Evolutionary conservation across 208 protist genomes (phyloP), one percentile per base, ranked within the genome.

Genomic region (Crithidia acanthocephali): DNA sequence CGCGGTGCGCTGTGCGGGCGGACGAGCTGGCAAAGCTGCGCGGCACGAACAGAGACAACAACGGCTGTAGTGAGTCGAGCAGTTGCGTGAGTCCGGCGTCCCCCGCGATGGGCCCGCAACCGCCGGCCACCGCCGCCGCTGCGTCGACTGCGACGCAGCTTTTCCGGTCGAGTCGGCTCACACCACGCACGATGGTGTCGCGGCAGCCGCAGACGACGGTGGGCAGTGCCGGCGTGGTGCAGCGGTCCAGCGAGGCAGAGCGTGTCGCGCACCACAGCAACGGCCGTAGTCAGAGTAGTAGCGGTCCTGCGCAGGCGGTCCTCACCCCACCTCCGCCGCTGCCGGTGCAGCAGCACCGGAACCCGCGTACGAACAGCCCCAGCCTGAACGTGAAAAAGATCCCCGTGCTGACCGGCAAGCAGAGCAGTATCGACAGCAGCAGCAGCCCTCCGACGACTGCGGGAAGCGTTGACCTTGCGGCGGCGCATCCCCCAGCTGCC

Each of bases 131-230:
- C 18, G 13, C 52, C 32, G 10, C n/a, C 4, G 1, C 50, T 0
- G 32, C 50, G 11, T 35, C 22, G 25, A 5, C 44, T 22, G 16
- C 55, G 27, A 5, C 59, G 27, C 59, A 33, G 23, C 22, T 44
- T 6, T 45, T 61, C 5, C 56, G 56, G 3, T 30, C 35, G 0
- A 61, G 60, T 13, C 47, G 44, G 27, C 70, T 37, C 32, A 69
- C 61, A 0, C 61, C 70, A n/a, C 70, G 62, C 22, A 57, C 62
- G 2, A 25, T 42, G n/a, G n/a, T n/a, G n/a, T n/a, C n/a, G 53
- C 65, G 65, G 28, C 65, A 51, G 23, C 35, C 52, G 33, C 48
- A 57, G 51, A 47, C 64, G 10, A 27, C 25, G 2, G 30, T 16
- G 0, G 23, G 60, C 45, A 66, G 60, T 28, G 16, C 37, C 30